A percentile compares a stretch with the other conserved stretches of the same genome.
Evolutionary conservation across 1,284 basidiomycete species (phyloP).

Genomic region (Tylopilus sp.): DNA sequence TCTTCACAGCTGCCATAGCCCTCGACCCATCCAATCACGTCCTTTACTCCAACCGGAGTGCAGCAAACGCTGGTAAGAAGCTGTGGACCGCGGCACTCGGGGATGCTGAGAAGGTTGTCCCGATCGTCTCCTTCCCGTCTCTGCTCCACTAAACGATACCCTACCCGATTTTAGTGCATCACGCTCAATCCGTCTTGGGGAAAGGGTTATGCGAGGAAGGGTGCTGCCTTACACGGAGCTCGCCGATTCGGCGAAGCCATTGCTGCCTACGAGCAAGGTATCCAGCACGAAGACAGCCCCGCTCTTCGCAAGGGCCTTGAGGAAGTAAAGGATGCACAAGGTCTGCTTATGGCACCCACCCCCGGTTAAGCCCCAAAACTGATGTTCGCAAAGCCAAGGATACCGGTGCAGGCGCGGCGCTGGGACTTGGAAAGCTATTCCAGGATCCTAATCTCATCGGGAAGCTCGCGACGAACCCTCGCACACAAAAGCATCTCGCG

Average conservation of each 20-base stretch:
- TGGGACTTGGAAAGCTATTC: slow-evolving; percentile 79
- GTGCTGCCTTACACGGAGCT: slow-evolving; percentile 90
- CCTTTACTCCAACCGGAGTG: slow-evolving; percentile 91
- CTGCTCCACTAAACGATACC: slow-evolving; percentile 4
- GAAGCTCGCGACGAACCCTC: slow-evolving; percentile 85
- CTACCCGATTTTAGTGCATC: slow-evolving; percentile 52
- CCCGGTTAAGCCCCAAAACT: slow-evolving; percentile 1
- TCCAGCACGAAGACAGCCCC: slow-evolving; percentile 79
- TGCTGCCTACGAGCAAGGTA: slow-evolving; percentile 73
- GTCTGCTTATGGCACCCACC: slow-evolving; percentile 37
- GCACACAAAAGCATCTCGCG: slow-evolving; percentile 77
- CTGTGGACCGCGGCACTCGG: slow-evolving; percentile 75
- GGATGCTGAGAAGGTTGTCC: slow-evolving; percentile 87
- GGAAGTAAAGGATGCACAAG: slow-evolving; percentile 79
- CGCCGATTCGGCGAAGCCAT: slow-evolving; percentile 82
- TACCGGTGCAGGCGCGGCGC: slow-evolving; percentile 40
- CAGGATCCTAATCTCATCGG: slow-evolving; percentile 77
- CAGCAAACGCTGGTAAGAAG: slow-evolving; percentile 82
- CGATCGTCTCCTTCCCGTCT: slow-evolving; percentile 1
- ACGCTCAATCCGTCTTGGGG: slow-evolving; percentile 80
- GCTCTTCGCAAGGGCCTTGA: slow-evolving; percentile 84
- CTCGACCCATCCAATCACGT: slow-evolving; percentile 85
- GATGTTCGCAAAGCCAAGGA: slow-evolving; percentile 37
- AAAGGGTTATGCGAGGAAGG: slow-evolving; percentile 92
- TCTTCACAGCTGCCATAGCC: slow-evolving; percentile 86